These are phyloP conservation scores for Kregervanrija pseudodelftensis DNA, from an alignment of 805 yeast genomes.

Conservation along the genomic window DNA sequence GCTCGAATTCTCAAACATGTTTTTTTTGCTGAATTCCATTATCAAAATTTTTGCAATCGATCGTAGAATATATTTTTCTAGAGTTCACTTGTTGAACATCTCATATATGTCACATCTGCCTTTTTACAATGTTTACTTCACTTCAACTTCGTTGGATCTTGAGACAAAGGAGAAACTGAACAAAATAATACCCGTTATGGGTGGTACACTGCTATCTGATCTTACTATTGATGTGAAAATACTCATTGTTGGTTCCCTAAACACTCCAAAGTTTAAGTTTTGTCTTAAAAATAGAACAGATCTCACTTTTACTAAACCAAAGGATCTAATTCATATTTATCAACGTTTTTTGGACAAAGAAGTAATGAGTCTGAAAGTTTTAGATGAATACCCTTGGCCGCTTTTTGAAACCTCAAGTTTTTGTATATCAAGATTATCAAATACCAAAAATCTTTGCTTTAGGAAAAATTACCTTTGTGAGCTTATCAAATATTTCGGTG, in stretches of 20 bases:
- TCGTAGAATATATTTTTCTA: too few species aligned
- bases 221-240: slow-evolving; percentile 55
- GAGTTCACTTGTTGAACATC: too few species aligned
- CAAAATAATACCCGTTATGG: slow-evolving; percentile 43
- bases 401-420: slow-evolving; percentile 39
- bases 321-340: slow-evolving; percentile 34
- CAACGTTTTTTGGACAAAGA: slow-evolving; percentile 47
- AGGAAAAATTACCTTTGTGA: slow-evolving; percentile 28
- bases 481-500: slow-evolving; percentile 39
- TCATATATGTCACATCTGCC: too few species aligned
- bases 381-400: slow-evolving; percentile 25
- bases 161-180: slow-evolving; percentile 35
- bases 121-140: too few species aligned
- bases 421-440: slow-evolving; percentile 37
- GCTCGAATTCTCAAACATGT: too few species aligned
- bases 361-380: slow-evolving; percentile 23
- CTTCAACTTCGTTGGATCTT: not conserved
- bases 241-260: slow-evolving; percentile 50
- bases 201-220: slow-evolving; percentile 52
- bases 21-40: too few species aligned
- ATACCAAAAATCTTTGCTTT: slow-evolving; percentile 14
- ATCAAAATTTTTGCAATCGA: too few species aligned
- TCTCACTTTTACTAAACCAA: slow-evolving; percentile 45
- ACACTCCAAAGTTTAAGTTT: slow-evolving; percentile 49
- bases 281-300: slow-evolving; percentile 47